Evolutionary conservation across 768 basidiomycete genomes (phyloP).

Genomic region (Suillus clintonianus): DNA sequence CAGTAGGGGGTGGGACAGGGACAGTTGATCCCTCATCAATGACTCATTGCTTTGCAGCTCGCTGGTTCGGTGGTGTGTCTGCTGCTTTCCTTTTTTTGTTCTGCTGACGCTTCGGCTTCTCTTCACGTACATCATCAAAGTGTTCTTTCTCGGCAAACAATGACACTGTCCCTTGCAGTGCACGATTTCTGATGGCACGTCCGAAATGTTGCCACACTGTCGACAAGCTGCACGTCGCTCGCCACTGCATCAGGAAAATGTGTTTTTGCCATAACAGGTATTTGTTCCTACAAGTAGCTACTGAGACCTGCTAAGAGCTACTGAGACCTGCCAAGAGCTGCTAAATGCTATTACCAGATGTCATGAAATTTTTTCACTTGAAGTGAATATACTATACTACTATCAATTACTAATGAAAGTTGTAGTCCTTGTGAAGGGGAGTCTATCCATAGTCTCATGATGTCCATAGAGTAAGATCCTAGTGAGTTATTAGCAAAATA

Average conservation of each 20-base stretch:
- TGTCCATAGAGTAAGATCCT: too few relatives aligned
- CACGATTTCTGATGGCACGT: conserved; percentile 19
- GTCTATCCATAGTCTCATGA: too few relatives aligned
- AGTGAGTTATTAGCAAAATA: too few relatives aligned
- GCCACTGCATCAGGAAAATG: conserved; percentile 19
- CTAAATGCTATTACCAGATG: too few relatives aligned
- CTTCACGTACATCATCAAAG: conserved; percentile 21
- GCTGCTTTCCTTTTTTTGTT: not conserved
- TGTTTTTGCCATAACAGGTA: too few relatives aligned
- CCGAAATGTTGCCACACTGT: conserved; percentile 39
- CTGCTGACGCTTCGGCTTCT: not conserved
- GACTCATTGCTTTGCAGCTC: not conserved
- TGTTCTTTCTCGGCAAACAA: conserved; percentile 31
- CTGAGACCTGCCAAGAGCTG: too few relatives aligned
- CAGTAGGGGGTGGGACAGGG: not conserved
- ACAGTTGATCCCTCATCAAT: not conserved
- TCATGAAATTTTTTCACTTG: too few relatives aligned
- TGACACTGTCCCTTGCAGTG: conserved; percentile 19
- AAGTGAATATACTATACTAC: too few relatives aligned
- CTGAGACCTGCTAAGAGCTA: too few relatives aligned
- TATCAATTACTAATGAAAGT: too few relatives aligned
- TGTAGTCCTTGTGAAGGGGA: too few relatives aligned
- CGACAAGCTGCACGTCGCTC: conserved; percentile 20
- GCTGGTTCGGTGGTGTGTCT: not conserved
- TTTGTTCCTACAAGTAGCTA: too few relatives aligned